Evolutionary conservation across 176 grass and related monocot species (phyloP).

Genomic region (Phyllostachys edulis): DNA sequence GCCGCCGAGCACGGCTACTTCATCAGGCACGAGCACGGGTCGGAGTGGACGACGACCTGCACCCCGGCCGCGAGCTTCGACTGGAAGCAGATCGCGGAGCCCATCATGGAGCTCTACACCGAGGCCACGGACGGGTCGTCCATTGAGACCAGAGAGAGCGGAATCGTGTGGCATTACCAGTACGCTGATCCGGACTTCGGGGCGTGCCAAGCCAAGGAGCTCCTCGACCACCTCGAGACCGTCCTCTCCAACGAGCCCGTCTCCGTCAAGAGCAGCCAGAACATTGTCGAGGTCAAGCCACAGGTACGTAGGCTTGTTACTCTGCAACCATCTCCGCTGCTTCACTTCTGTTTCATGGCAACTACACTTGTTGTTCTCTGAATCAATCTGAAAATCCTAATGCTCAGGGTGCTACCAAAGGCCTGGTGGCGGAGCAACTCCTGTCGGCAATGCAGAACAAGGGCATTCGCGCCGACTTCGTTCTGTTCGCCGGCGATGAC

Average conservation of each 20-base stretch:
- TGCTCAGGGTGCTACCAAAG: constrained; percentile 51
- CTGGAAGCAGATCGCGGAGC: constrained; percentile 63
- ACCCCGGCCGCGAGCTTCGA: constrained; percentile 9
- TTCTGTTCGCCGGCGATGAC: constrained; percentile 58
- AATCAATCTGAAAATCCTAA: neutral
- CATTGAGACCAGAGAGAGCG: constrained; percentile 48
- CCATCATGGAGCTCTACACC: constrained; percentile 53
- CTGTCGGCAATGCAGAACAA: constrained; percentile 28
- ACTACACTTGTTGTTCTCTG: neutral
- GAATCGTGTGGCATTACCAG: constrained; percentile 50
- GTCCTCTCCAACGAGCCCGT: constrained; percentile 50
- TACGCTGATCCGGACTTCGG: constrained; percentile 61
- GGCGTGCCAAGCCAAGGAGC: constrained; percentile 59
- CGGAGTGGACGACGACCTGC: constrained; percentile 34
- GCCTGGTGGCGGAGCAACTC: constrained; percentile 45
- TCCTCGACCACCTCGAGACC: constrained; percentile 54
- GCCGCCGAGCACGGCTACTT: constrained; percentile 67
- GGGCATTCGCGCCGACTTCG: constrained; percentile 43
- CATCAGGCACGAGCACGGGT: constrained; percentile 38
- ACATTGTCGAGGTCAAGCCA: constrained; percentile 52
- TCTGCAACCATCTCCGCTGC: neutral
- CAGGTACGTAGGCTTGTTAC: constrained; percentile 22
- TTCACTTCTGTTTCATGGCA: neutral
- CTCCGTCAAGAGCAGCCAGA: constrained; percentile 40
- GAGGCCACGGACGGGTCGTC: constrained; percentile 54